Evolutionary conservation across 2,329 filamentous ascomycete genomes (phyloP), one percentile per base, ranked within the genome.

Genomic region (Pseudocercospora fuligena): DNA sequence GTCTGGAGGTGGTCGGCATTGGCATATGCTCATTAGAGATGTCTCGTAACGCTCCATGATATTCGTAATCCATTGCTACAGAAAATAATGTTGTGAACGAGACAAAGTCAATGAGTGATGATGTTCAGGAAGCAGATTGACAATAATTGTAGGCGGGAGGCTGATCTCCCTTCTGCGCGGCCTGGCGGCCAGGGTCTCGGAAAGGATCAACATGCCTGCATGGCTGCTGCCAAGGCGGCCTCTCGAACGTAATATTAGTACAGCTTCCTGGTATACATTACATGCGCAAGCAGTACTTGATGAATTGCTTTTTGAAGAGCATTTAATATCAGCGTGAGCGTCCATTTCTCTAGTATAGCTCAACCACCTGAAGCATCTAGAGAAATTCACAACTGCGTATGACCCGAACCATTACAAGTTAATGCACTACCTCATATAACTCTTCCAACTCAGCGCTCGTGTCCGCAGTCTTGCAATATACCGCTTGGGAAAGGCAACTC

Each of bases 1-100:
- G 51, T 14, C 51, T 27, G 16, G 51, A 27, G 5, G 23, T 31
- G 23, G 51, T 16, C 16, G 51, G 51, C 23, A 31, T 31, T 27
- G 51, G 51, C 51, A 56, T 56, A 7, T 56, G 51, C 51, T 56
- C 51, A 29, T 27, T 56, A n/a, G 51, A 25, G 27, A 56, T 56
- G 7, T 56, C 51, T 16, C 51, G 51, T 31, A 56, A 27, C 12
- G 51, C 51, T 27, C 51, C 51, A 56, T 56, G 51, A 56, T 56
- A 56, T 33, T 56, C 51, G 51, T 27, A 56, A 31, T 56, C 51
- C 51, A 56, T 56, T n/a, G 21, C 51, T 31, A 31, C 11, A 56
- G 27, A 11, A 29, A 27, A 16, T 14, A 7, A n/a, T 56, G 5
- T 16, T n/a, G 16, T 1, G 12, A 29, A n/a, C 11, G 16, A 27